Evolutionary conservation across 2,329 filamentous ascomycete genomes (phyloP), one percentile per base, ranked within the genome.

Genomic region (Hypoxylon sp.): DNA sequence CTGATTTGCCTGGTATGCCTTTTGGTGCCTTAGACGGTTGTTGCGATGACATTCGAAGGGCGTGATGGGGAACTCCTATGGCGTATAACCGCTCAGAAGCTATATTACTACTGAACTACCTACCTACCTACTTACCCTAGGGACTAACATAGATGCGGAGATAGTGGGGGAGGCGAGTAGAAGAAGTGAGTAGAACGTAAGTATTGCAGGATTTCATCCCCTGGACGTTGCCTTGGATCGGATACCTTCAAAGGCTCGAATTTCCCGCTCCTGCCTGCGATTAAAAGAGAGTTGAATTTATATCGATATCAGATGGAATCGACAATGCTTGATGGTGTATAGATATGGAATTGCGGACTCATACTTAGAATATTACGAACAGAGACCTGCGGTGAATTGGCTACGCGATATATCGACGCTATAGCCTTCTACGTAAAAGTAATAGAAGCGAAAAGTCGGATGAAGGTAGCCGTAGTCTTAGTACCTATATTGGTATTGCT

Each of bases 31-130:
- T 26, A 24, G 24, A 16, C 42, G 11, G 22, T 7, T 33, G 16
- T 24, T 36, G 22, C 18, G n/a, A 36, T 42, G 32, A 18, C 61
- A 64, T 51, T 14, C 9, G n/a, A 56, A 67, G 57, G 65, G 65
- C 65, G 61, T 42, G 46, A 28, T 51, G 45, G 44, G 56, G 56
- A 20, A 59, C 38, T 51, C 3, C 11, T 55, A 20, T 32, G 44
- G 48, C 52, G 50, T 50, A 51, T 50, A 51, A 49, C 9, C 26
- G 44, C 46, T 64, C 30, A 49, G 44, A 51, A 50, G 32, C 32
- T 51, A 6, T 22, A 36, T 36, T 20, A 28, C 4, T 14, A 30
- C 36, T 45, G 28, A 22, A 26, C 14, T 46, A 40, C 48, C 28
- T n/a, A n/a, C n/a, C n/a, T n/a, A n/a, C n/a, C n/a, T n/a, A n/a